phyloP scores from a whole-genome alignment of 306 rosid genomes.

The Trichosanthes truncata region DNA sequence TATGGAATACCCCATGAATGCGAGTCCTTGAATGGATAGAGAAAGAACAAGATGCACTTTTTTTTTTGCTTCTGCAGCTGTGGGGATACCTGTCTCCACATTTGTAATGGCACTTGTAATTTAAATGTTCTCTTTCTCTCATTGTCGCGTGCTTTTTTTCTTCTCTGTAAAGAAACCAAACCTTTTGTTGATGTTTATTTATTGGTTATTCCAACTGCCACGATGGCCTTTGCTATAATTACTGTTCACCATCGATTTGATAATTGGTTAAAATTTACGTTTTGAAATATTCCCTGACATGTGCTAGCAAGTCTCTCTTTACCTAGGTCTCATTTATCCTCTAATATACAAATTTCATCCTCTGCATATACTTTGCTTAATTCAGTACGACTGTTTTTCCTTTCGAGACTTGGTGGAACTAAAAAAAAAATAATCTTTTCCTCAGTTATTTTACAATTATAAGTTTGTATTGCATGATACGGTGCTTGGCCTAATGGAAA shows the following conservation, averaged over 20 bases:
- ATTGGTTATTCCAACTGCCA: background rate
- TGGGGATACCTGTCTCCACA: background rate
- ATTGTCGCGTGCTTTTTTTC: background rate
- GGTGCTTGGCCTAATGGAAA: background rate
- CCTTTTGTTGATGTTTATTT: background rate
- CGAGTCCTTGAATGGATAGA: background rate
- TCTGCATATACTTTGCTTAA: background rate
- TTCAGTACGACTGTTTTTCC: background rate
- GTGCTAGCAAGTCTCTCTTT: background rate
- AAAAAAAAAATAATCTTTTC: background rate
- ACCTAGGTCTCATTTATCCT: background rate
- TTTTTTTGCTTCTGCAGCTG: background rate
- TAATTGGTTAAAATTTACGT: background rate
- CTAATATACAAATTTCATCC: background rate
- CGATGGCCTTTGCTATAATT: background rate
- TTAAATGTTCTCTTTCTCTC: background rate
- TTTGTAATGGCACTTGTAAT: background rate
- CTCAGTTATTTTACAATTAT: background rate
- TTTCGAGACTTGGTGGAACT: background rate
- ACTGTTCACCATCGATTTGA: background rate
- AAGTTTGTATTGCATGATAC: background rate
- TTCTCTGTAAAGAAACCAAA: background rate
- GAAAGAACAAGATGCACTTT: background rate
- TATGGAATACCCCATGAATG: background rate
- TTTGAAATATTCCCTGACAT: background rate